A percentile compares a stretch with the other conserved stretches of the same genome.
Evolutionary conservation across 345 rosid genomes (phyloP).

Genomic region (Moricandia moricandioides): DNA sequence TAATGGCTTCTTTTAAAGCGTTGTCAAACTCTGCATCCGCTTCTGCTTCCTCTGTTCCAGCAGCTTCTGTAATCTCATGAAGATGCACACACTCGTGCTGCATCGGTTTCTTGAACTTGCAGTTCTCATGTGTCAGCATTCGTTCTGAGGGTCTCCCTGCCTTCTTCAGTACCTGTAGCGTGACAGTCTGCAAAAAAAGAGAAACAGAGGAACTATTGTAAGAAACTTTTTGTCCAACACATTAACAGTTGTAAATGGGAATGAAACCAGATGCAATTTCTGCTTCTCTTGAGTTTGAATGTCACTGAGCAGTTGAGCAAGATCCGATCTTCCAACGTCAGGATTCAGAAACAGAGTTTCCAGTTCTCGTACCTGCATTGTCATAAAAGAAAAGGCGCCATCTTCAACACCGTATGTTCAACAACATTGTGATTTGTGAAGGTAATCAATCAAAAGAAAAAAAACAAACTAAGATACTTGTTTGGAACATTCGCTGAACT

Average conservation of each 20-base stretch:
- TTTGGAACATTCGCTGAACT: constrained; percentile 89
- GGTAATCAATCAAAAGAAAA: background rate
- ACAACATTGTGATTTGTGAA: background rate
- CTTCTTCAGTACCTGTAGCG: constrained; percentile 82
- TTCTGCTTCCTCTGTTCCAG: constrained; percentile 90
- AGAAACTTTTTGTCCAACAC: background rate
- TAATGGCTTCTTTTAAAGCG: constrained; percentile 82
- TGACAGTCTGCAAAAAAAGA: constrained; percentile 48
- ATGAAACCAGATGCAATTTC: constrained; percentile 68
- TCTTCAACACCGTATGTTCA: background rate
- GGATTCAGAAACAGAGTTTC: constrained; percentile 60
- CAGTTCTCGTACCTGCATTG: constrained; percentile 66
- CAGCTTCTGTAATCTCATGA: constrained; percentile 80
- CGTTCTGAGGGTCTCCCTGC: constrained; percentile 84
- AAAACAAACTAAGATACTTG: constrained; percentile 41
- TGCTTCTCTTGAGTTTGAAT: constrained; percentile 85
- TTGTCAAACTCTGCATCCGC: constrained; percentile 83
- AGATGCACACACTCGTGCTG: constrained; percentile 77
- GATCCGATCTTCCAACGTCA: constrained; percentile 54
- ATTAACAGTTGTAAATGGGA: background rate
- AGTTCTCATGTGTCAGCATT: constrained; percentile 65
- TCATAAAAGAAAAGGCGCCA: background rate
- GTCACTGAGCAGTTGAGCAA: constrained; percentile 65
- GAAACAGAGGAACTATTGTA: background rate
- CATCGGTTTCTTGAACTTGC: constrained; percentile 65